Base-by-base conservation (phyloP, 2,329 filamentous ascomycete genomes). In the Fusarium paranaense region DNA sequence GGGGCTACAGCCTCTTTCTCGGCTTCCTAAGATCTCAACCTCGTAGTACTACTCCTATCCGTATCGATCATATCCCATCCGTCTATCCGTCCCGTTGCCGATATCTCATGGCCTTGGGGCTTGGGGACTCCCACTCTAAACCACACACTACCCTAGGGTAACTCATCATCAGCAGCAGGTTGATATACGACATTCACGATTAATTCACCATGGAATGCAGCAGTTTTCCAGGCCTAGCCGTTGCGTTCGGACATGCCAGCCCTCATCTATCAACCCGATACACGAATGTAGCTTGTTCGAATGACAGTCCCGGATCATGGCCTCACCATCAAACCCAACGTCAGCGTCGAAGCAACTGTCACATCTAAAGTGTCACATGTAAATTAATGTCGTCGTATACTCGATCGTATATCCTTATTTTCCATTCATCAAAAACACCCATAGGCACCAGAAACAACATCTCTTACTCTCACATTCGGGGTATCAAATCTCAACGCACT, bases 401-500 rank as follows among this genome's bases (percentile, higher is more conserved):
- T 50, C 9, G 16, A 30, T 30, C 45, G 25, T 30, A 50, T 50
- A 50, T 30, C 14, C 45, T n/a, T 45, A 25, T 45, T 50, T 50
- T 50, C 45, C 35, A 42, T 50, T 45, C 22, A 35, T 18, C 14
- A 37, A 22, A 56, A 18, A 27, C 13, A 45, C 37, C 22, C n/a
- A 4, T 30, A 30, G 9, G 18, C 22, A 30, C 45, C 45, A 30
- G 9, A n/a, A 50, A 50, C 30, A 30, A 47, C 10, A 14, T 54
- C 45, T 72, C 42, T 72, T 68, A 58, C 68, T 72, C 47, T 75
- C 59, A 64, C 69, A 60, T 64, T 64, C 57, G 72, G 72, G 72
- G 72, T 74, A 75, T 74, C 72, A 74, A 73, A 70, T 70, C 69
- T 50, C 69, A 72, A 62, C 56, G 56, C 69, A 70, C 64, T 59